Evolutionary conservation across 768 basidiomycete genomes (phyloP).

Genomic region (Mycena metata): DNA sequence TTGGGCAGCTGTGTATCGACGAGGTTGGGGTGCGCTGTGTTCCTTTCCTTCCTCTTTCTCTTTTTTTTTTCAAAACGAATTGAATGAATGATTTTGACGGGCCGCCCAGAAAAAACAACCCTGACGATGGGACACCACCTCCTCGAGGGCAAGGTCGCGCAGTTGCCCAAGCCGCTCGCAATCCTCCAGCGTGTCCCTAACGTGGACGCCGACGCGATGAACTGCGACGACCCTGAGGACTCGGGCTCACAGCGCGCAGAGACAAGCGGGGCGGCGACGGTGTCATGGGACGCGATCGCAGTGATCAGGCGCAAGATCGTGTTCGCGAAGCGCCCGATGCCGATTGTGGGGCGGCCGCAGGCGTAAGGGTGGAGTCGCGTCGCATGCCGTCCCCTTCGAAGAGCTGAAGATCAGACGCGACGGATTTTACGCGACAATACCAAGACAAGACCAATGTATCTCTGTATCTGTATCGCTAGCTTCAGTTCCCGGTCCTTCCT

Average conservation of each 20-base stretch:
- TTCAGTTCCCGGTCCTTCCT: too few relatives aligned
- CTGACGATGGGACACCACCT: conserved; percentile 90
- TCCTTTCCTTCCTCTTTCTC: not conserved
- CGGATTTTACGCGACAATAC: too few relatives aligned
- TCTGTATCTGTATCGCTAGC: too few relatives aligned
- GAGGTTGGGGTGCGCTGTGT: conserved; percentile 63
- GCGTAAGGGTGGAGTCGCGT: too few relatives aligned
- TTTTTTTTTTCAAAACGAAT: not conserved
- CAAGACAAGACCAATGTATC: too few relatives aligned
- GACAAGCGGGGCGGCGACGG: too few relatives aligned
- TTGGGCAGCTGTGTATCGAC: conserved; percentile 82
- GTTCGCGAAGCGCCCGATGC: conserved; percentile 88
- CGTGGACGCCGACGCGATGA: conserved; percentile 37
- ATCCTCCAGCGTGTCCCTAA: conserved; percentile 67
- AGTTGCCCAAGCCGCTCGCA: conserved; percentile 84
- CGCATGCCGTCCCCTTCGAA: too few relatives aligned
- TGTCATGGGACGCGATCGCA: conserved; percentile 72
- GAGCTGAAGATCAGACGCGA: too few relatives aligned
- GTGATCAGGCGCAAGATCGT: conserved; percentile 86
- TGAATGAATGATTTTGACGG: conserved; percentile 13
- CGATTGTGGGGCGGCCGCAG: conserved; percentile 57
- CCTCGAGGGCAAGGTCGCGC: conserved; percentile 87
- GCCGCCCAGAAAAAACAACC: conserved; percentile 74
- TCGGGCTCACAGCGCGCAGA: conserved; percentile 4
- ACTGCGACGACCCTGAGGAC: conserved; percentile 2